These are phyloP conservation scores for Remersonia thermophila DNA, from an alignment of 2,329 filamentous ascomycete species.

Conservation along the genomic window DNA sequence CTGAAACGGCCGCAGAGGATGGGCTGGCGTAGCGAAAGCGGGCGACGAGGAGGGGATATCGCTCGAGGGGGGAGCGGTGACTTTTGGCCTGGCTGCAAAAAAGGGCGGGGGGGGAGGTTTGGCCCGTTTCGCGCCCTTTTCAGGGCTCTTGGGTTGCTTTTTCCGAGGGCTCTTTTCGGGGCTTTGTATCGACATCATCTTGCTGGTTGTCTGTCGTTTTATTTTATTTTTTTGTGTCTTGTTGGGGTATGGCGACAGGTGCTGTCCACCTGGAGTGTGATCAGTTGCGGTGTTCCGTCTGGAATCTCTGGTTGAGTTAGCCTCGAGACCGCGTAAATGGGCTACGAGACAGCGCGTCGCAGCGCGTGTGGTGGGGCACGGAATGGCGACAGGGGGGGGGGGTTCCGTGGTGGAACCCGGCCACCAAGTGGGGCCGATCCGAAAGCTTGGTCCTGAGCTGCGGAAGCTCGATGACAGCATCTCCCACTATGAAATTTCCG, in stretches of 20 bases:
- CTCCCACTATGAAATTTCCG: no score
- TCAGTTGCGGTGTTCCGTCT: background rate
- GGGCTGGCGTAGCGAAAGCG: constrained; percentile 75
- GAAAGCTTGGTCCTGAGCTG: no score
- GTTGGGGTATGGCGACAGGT: no score
- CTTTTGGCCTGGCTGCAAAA: constrained; percentile 27
- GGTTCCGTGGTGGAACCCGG: background rate
- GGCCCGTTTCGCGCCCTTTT: constrained; percentile 17
- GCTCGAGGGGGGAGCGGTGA: constrained; percentile 24
- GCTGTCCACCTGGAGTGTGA: no score
- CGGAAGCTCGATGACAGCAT: no score
- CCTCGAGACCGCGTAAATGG: constrained; percentile 16
- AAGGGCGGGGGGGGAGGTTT: constrained; percentile 26
- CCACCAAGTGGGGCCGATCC: no score
- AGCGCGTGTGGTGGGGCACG: constrained; percentile 12
- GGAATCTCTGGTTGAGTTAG: background rate
- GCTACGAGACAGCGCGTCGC: constrained; percentile 6
- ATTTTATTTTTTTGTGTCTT: no score
- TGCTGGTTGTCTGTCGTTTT: no score
- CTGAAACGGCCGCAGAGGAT: constrained; percentile 58
- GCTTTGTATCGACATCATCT: constrained; percentile 18
- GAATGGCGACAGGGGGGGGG: constrained; percentile 1
- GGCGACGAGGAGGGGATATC: constrained; percentile 79
- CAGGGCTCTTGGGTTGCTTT: constrained; percentile 15
- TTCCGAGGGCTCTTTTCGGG: constrained; percentile 14